phyloP scores from a whole-genome alignment of 2,329 filamentous ascomycete species.

The Fusarium sp. region DNA sequence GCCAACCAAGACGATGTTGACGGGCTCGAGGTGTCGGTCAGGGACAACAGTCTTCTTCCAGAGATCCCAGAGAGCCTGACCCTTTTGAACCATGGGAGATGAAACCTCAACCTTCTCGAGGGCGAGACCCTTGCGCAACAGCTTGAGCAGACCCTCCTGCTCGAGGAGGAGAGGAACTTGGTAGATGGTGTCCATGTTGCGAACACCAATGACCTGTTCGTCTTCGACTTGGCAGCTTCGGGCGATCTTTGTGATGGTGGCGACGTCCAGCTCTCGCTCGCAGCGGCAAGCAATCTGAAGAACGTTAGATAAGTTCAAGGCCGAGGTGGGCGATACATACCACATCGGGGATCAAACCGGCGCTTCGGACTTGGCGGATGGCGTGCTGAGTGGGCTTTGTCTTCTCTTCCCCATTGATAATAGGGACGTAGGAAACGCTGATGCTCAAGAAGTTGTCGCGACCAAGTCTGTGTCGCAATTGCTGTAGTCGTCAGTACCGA shows the following conservation, averaged over 20 bases:
- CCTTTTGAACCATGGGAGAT: slow-evolving; percentile 69
- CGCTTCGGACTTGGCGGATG: slow-evolving; percentile 85
- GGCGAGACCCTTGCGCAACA: slow-evolving; percentile 74
- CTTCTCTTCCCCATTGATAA: slow-evolving; percentile 81
- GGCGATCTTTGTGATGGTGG: slow-evolving; percentile 88
- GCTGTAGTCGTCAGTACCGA: slow-evolving; percentile 50
- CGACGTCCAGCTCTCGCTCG: slow-evolving; percentile 77
- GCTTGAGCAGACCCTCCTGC: slow-evolving; percentile 79
- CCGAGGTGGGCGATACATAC: slow-evolving; percentile 56
- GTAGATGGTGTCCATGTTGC: slow-evolving; percentile 90
- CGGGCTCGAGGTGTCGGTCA: slow-evolving; percentile 73
- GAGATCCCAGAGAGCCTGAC: slow-evolving; percentile 77
- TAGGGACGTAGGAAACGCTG: slow-evolving; percentile 88
- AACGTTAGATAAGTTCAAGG: slow-evolving; percentile 9
- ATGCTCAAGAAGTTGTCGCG: slow-evolving; percentile 89
- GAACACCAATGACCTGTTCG: slow-evolving; percentile 89
- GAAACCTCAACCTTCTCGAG: slow-evolving; percentile 70
- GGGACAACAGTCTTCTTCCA: slow-evolving; percentile 81
- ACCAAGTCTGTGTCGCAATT: slow-evolving; percentile 79
- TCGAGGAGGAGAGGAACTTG: slow-evolving; percentile 94
- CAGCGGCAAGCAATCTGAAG: slow-evolving; percentile 90
- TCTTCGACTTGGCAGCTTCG: slow-evolving; percentile 88
- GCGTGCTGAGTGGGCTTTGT: slow-evolving; percentile 97
- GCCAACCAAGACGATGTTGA: slow-evolving; percentile 89
- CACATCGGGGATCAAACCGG: slow-evolving; percentile 79